A percentile compares a stretch with the other conserved stretches of the same genome.
These are phyloP conservation scores for Silybum marianum DNA, from an alignment of 129 eudicot genomes.

Conservation along the genomic window DNA sequence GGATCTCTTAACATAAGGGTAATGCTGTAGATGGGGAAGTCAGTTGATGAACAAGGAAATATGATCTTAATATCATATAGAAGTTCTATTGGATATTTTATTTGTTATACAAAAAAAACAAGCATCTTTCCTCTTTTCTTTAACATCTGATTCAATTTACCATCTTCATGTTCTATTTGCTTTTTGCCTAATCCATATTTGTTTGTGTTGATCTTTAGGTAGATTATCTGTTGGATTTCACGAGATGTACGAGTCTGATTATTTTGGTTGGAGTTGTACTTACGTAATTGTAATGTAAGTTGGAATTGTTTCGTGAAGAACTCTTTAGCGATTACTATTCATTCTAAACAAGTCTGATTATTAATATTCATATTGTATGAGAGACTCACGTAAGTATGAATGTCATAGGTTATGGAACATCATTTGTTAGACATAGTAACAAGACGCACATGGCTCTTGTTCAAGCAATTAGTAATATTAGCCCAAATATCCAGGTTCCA, in stretches of 20 bases:
- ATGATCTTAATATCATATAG: background rate
- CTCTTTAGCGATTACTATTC: no score
- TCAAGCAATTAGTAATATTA: no score
- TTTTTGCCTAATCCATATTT: background rate
- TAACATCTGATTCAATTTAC: background rate
- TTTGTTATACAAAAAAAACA: constrained; percentile 5
- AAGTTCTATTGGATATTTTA: background rate
- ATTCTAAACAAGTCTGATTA: no score
- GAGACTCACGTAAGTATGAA: background rate
- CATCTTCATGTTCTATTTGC: background rate
- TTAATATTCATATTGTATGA: no score
- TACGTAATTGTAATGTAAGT: no score
- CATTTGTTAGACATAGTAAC: background rate
- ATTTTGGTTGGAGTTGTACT: no score
- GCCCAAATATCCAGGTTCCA: no score
- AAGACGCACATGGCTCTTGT: no score
- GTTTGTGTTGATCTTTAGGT: constrained; percentile 31
- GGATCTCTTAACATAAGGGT: background rate
- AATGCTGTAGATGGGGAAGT: background rate
- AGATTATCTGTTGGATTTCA: no score
- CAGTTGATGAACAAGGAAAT: background rate
- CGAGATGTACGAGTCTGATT: no score
- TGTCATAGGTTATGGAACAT: background rate
- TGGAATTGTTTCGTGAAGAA: no score
- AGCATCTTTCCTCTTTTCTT: background rate